These are phyloP conservation scores for Gnomoniopsis sp. DNA, from an alignment of 2,329 filamentous ascomycete genomes.

Conservation along the genomic window DNA sequence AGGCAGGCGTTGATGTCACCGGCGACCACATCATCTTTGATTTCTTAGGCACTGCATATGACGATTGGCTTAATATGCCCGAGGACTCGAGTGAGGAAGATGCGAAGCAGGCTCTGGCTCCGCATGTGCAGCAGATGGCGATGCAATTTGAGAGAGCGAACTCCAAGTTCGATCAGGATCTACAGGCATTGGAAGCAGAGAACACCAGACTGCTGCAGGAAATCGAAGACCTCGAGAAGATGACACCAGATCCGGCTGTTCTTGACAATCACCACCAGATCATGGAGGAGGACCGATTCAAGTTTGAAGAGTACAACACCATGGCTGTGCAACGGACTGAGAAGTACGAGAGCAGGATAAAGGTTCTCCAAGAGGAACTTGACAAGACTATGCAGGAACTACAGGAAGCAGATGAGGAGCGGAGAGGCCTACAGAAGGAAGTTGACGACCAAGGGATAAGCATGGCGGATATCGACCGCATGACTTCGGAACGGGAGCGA, in stretches of 20 bases:
- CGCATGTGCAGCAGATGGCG: slow-evolving; percentile 86
- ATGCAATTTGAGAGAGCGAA: slow-evolving; percentile 82
- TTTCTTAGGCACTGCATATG: slow-evolving; percentile 85
- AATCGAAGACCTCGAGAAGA: slow-evolving; percentile 85
- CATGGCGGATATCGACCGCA: slow-evolving; percentile 97
- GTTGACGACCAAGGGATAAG: slow-evolving; percentile 94
- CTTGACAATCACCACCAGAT: slow-evolving; percentile 89
- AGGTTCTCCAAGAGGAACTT: slow-evolving; percentile 82
- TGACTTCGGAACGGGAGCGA: slow-evolving; percentile 92
- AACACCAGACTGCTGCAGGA: slow-evolving; percentile 77
- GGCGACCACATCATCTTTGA: slow-evolving; percentile 93
- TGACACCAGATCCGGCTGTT: slow-evolving; percentile 76
- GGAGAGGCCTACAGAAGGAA: slow-evolving; percentile 72
- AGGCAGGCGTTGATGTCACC: slow-evolving; percentile 81
- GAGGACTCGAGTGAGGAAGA: slow-evolving; percentile 86
- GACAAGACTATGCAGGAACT: slow-evolving; percentile 74
- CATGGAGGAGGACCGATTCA: slow-evolving; percentile 88
- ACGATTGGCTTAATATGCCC: slow-evolving; percentile 90
- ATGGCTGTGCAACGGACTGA: slow-evolving; percentile 80
- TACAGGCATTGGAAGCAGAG: slow-evolving; percentile 83
- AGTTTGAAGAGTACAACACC: slow-evolving; percentile 93
- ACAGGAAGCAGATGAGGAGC: slow-evolving; percentile 77
- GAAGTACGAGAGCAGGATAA: slow-evolving; percentile 79
- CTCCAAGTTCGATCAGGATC: slow-evolving; percentile 76
- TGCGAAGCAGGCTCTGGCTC: slow-evolving; percentile 71